Evolutionary conservation across 345 rosid species (phyloP), one percentile per base, ranked within the genome.

Genomic region (Barbarea vulgaris): DNA sequence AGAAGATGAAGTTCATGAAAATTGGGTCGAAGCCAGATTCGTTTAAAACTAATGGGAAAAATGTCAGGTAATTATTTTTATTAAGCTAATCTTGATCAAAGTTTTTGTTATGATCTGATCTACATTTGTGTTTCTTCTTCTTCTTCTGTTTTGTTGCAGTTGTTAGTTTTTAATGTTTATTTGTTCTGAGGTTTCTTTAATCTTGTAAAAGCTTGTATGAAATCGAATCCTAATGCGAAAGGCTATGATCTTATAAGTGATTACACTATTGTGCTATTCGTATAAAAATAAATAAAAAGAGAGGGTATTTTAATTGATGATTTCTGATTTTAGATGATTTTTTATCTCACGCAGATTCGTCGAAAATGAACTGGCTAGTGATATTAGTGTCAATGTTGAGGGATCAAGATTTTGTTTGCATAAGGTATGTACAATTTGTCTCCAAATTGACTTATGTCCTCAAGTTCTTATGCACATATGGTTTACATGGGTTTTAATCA

Each of bases 1-100:
- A 47, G 67, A 86, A 83, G 72, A 93, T 93, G 98, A 93, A 90
- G 96, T 93, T 93, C 52, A 93, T 93, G 98, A 93, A 93, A 75
- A 87, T 93, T 59, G 96, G 98, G 70, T 93, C 98, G 0, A 93
- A 90, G 83, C 85, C 88, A 9, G 94, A 93, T 81, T 74, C 87
- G 7, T 81, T 93, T 52, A 93, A 88, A 81, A 74, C 80, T 1
- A 86, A 87, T 76, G 74, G 33, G n/a, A 73, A 52, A 7, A 68
- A 67, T 67, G 70, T 73, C 67, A 79, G 81, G 77, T 79, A 73
- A 64, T 34, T n/a, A n/a, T 4, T n/a, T n/a, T 44, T n/a, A 2
- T 7, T 44, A 44, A 56, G 13, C 39, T 28, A 63, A 60, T 52
- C 75, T 53, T 41, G 54, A 41, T 53, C 36, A 52, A 52, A 7